Percentiles rank a stretch among this genome's conserved stretches.
Evolutionary conservation across 352 stramenopile species (phyloP).

Genomic region (Phytophthora fragariaefolia): DNA sequence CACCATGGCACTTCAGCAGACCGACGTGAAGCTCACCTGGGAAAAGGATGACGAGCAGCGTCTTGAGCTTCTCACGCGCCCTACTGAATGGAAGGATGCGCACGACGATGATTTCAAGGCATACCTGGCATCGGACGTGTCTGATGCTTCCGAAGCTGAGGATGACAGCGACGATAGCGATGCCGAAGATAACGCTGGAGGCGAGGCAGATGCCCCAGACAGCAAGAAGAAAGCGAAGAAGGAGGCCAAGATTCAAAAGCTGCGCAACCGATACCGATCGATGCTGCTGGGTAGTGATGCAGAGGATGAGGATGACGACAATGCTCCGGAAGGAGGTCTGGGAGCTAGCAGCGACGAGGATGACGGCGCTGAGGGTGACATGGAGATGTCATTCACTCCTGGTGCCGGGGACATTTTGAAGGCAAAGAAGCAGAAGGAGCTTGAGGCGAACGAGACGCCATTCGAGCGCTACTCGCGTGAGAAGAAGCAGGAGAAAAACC

Average conservation of each 20-base stretch:
- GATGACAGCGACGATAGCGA: conserved; percentile 53
- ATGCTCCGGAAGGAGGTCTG: conserved; percentile 25
- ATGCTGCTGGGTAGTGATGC: conserved; percentile 79
- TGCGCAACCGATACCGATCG: conserved; percentile 83
- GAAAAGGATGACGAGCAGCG: conserved; percentile 94
- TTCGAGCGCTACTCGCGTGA: conserved; percentile 86
- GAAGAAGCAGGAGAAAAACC: conserved; percentile 89
- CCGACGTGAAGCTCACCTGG: conserved; percentile 96
- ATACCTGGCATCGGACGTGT: conserved; percentile 93
- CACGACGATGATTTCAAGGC: conserved; percentile 94
- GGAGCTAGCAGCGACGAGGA: conserved; percentile 43
- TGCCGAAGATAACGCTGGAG: conserved; percentile 28
- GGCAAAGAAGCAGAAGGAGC: conserved; percentile 78
- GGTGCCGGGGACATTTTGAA: conserved; percentile 72
- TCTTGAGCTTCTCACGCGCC: conserved; percentile 85
- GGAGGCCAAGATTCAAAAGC: conserved; percentile 74
- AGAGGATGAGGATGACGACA: conserved; percentile 65
- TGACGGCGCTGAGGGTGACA: conserved; percentile 56
- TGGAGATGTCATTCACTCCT: conserved; percentile 87
- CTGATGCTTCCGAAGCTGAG: conserved; percentile 61
- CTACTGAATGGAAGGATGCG: conserved; percentile 80
- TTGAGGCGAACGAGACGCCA: conserved; percentile 81
- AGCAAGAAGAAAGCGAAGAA: conserved; percentile 65
- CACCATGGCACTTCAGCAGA: conserved; percentile 92
- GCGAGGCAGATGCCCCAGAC: conserved; percentile 17